Evolutionary conservation across 106 monocot species (phyloP).

Genomic region (Dendrobium huoshanense): DNA sequence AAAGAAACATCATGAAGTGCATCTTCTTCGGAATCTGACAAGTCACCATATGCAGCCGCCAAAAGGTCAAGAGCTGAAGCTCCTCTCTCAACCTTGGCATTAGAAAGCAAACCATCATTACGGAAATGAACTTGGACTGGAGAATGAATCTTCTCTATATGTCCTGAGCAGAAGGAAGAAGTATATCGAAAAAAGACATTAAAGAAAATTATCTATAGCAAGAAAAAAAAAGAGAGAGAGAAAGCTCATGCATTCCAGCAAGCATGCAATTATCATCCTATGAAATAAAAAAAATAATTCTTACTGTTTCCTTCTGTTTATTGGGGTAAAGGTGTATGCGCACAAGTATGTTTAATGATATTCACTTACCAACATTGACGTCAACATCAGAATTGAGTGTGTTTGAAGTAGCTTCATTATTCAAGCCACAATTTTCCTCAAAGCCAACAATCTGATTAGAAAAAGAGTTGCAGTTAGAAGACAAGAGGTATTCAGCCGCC

Average conservation of each 20-base stretch:
- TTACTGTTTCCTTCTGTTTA: background rate
- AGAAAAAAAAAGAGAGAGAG: background rate
- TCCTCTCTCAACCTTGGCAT: conserved; percentile 10
- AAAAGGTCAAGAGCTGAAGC: conserved; percentile 78
- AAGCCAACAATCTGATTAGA: conserved; percentile 22
- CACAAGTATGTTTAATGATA: background rate
- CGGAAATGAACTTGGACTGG: conserved; percentile 20
- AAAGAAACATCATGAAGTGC: conserved; percentile 10
- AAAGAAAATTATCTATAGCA: background rate
- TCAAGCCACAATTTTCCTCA: conserved; percentile 18
- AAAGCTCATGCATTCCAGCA: background rate
- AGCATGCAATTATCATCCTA: background rate
- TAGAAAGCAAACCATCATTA: conserved; percentile 11
- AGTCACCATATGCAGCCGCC: conserved; percentile 68
- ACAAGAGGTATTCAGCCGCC: conserved; percentile 54
- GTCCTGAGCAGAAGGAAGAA: conserved; percentile 22
- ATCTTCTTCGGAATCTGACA: conserved; percentile 74
- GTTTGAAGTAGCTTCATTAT: conserved; percentile 16
- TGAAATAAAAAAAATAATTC: background rate
- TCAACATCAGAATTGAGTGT: conserved; percentile 9
- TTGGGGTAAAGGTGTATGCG: background rate
- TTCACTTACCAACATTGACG: conserved; percentile 34
- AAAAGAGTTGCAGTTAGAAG: conserved; percentile 51
- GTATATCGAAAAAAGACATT: background rate
- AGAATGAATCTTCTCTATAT: conserved; percentile 11